A percentile compares a stretch with the other conserved stretches of the same genome.
These are phyloP conservation scores for Sonneratia caseolaris DNA, from an alignment of 345 rosid species.

Conservation along the genomic window DNA sequence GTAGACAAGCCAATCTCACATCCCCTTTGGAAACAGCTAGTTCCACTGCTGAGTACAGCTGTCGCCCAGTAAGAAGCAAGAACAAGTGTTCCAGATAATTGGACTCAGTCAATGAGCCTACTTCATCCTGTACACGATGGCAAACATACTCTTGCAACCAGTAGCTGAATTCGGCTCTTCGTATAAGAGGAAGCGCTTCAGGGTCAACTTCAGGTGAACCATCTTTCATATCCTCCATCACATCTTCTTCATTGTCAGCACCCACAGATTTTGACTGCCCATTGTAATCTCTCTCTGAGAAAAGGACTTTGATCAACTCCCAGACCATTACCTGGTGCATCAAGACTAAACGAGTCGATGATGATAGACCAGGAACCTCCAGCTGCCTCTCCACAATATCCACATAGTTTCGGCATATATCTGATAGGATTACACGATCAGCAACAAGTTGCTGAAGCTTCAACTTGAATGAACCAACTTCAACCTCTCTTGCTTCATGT, in stretches of 20 bases:
- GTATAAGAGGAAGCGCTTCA: constrained; percentile 73
- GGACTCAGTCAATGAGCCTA: constrained; percentile 63
- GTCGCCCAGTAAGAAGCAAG: constrained; percentile 81
- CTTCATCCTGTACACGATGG: constrained; percentile 83
- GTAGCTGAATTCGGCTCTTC: constrained; percentile 90
- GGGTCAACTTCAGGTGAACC: constrained; percentile 51
- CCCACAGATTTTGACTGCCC: constrained; percentile 43
- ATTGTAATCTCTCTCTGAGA: constrained; percentile 56
- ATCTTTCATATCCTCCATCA: constrained; percentile 77
- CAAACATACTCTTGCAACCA: constrained; percentile 92
- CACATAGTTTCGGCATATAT: constrained; percentile 67
- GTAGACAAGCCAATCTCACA: constrained; percentile 86
- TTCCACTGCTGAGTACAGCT: constrained; percentile 76
- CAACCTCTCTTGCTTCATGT: constrained; percentile 50
- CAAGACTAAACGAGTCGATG: constrained; percentile 60
- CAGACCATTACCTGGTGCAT: constrained; percentile 91
- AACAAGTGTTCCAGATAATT: constrained; percentile 71
- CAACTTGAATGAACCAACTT: constrained; percentile 56
- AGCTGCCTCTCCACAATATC: constrained; percentile 72
- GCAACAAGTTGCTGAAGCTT: constrained; percentile 61
- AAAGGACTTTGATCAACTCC: constrained; percentile 93
- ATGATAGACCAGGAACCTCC: constrained; percentile 62
- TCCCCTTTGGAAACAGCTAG: constrained; percentile 86
- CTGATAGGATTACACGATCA: constrained; percentile 54
- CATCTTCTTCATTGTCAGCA: constrained; percentile 80